Evolutionary conservation across 1,284 basidiomycete species (phyloP), one percentile per base, ranked within the genome.

Genomic region (Cystobasidium pallidum): DNA sequence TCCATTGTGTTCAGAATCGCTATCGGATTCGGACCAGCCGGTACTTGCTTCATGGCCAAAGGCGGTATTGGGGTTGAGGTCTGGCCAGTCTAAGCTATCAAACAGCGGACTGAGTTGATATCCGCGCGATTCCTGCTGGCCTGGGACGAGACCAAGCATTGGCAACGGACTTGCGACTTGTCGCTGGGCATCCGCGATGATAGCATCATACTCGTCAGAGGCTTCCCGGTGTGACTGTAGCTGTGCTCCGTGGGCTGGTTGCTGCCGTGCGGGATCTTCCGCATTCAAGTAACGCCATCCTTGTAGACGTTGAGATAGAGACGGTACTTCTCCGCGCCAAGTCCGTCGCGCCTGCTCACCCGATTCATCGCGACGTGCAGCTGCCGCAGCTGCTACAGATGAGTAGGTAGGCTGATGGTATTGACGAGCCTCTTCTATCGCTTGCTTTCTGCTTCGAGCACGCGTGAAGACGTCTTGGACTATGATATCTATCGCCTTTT

Each of bases 151-250:
- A 13, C 34, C 24, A 21, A 28, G 39, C 43, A 70, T 59, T 15
- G 67, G 67, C 3, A 70, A 39, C 7, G 67, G 67, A 52, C 54
- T 58, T 24, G 67, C 67, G 19, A 70, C 67, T 39, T 58, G 55
- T 10, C 67, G 41, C 43, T 62, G 67, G 26, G 67, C 67, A 36
- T 59, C 67, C 30, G 67, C 67, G 39, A 70, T 70, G 41, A 70
- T 70, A n/a, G 67, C 55, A 41, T 70, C 67, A 45, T 70, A 70
- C 41, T 70, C 67, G 15, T 13, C 58, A n/a, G 58, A 32, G 11
- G 61, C 58, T 19, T 58, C 58, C 26, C 24, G 49, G 6, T n/a
- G 26, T 8, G 32, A 7, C 3, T 15, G 11, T 10, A 7, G 55
- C 28, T 58, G 55, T 34, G 3, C 6, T 30, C 36, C 19, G 2